Evolutionary conservation across 768 basidiomycete species (phyloP).

Genomic region (Pleurotus salmoneostramineus): DNA sequence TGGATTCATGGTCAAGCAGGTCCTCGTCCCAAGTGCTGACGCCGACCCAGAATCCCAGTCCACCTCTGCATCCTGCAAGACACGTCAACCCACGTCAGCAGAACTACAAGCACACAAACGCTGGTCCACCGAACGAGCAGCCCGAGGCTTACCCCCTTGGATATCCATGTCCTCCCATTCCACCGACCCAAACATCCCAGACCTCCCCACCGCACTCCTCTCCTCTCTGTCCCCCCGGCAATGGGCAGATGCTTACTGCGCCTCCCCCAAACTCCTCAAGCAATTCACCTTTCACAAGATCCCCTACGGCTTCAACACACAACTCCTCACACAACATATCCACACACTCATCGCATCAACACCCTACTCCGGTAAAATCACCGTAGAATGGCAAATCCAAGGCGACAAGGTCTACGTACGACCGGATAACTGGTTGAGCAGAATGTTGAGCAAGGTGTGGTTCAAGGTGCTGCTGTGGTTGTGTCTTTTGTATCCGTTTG

Average conservation of each 20-base stretch:
- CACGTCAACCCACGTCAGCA: conserved; percentile 34
- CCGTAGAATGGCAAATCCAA: conserved; percentile 46
- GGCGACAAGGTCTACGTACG: conserved; percentile 56
- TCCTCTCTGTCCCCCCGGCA: conserved; percentile 65
- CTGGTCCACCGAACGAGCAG: conserved; percentile 40
- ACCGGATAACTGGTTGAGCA: conserved; percentile 61
- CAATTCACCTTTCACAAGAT: conserved; percentile 73
- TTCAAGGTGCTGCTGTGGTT: conserved; percentile 66
- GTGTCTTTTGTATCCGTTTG: conserved; percentile 70
- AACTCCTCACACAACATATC: conserved; percentile 33
- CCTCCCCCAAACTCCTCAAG: conserved; percentile 65
- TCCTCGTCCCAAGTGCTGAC: conserved; percentile 28
- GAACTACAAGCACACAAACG: conserved; percentile 38
- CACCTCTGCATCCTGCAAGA: background rate
- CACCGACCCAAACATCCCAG: background rate
- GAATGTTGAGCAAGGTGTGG: conserved; percentile 67
- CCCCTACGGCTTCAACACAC: conserved; percentile 45
- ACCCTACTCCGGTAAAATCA: conserved; percentile 39
- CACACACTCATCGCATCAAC: conserved; percentile 39
- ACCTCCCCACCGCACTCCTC: conserved; percentile 24
- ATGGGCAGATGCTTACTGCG: conserved; percentile 85
- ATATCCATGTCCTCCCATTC: conserved; percentile 16
- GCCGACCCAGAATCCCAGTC: conserved; percentile 4
- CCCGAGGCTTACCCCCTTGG: conserved; percentile 49
- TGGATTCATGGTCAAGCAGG: conserved; percentile 57